Percentiles rank a stretch among this genome's conserved stretches.
These are phyloP conservation scores for Microdochium bolleyi DNA, from an alignment of 2,329 filamentous ascomycete species.

Conservation along the genomic window DNA sequence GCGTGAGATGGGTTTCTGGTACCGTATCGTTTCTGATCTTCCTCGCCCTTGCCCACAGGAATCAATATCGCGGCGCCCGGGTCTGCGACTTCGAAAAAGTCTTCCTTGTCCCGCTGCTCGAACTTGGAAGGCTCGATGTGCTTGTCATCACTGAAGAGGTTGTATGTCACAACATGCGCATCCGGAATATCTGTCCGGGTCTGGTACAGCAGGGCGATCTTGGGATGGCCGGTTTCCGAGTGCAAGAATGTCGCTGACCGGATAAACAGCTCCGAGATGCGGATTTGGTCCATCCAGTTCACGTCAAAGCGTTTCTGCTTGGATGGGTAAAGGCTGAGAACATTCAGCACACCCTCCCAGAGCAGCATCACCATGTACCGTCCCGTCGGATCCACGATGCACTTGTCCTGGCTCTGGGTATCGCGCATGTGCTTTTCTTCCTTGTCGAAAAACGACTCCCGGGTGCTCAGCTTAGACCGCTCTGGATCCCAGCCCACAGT, in stretches of 20 bases:
- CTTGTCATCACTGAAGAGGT: slow-evolving; percentile 49
- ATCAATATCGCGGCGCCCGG: slow-evolving; percentile 53
- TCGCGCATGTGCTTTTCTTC: slow-evolving; percentile 61
- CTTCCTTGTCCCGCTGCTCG: slow-evolving; percentile 44
- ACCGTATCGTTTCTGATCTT: slow-evolving; percentile 52
- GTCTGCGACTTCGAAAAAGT: slow-evolving; percentile 45
- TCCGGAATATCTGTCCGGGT: slow-evolving; percentile 41
- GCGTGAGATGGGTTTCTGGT: slow-evolving; percentile 44
- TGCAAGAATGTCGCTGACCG: slow-evolving; percentile 50
- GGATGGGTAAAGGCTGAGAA: slow-evolving; percentile 40
- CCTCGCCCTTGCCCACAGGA: slow-evolving; percentile 46
- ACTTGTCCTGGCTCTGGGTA: slow-evolving; percentile 74
- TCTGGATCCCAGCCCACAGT: slow-evolving; percentile 73
- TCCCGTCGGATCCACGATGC: slow-evolving; percentile 74
- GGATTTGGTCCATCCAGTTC: slow-evolving; percentile 43
- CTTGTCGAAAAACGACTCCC: slow-evolving; percentile 42
- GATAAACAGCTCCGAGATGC: slow-evolving; percentile 52
- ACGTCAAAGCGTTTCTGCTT: slow-evolving; percentile 36
- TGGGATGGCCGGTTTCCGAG: slow-evolving; percentile 49
- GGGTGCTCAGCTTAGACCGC: slow-evolving; percentile 39
- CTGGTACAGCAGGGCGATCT: slow-evolving; percentile 52
- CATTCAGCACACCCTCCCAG: slow-evolving; percentile 52
- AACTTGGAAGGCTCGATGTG: slow-evolving; percentile 46
- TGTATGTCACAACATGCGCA: slow-evolving; percentile 49
- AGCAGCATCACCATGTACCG: slow-evolving; percentile 49